phyloP scores from a whole-genome alignment of 2,329 filamentous ascomycete species.

The Sarocladium oryzae region DNA sequence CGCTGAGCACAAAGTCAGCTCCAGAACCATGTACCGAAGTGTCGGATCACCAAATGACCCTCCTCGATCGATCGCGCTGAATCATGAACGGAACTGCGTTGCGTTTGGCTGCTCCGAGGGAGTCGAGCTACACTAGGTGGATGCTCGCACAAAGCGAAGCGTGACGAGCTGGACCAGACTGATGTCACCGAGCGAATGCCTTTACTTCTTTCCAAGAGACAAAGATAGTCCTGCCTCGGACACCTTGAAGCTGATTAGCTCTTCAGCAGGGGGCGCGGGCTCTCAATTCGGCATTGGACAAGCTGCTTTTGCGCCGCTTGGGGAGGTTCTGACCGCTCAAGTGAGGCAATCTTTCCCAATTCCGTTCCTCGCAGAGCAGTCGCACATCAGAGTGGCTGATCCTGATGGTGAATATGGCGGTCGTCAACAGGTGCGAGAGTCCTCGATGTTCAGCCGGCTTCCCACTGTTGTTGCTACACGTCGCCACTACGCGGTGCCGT shows the following conservation, averaged over 20 bases:
- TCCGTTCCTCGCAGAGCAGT: background rate
- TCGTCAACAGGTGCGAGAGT: background rate
- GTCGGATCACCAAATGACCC: slow-evolving; percentile 56
- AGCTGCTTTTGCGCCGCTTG: too few species aligned
- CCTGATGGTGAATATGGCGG: background rate
- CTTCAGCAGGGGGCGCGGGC: too few species aligned
- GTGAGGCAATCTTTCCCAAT: background rate
- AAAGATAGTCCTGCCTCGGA: slow-evolving; percentile 34
- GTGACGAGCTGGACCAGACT: slow-evolving; percentile 50
- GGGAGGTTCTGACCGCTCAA: too few species aligned
- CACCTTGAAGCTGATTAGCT: background rate
- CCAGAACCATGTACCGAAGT: slow-evolving; percentile 31
- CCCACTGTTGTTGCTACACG: slow-evolving; percentile 55
- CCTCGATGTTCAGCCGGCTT: slow-evolving; percentile 44
- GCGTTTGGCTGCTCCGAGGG: slow-evolving; percentile 58
- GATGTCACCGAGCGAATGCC: slow-evolving; percentile 44
- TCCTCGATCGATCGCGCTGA: slow-evolving; percentile 59
- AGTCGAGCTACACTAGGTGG: slow-evolving; percentile 56
- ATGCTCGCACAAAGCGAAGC: slow-evolving; percentile 39
- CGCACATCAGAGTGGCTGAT: background rate
- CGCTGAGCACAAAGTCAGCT: slow-evolving; percentile 25
- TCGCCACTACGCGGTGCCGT: slow-evolving; percentile 56
- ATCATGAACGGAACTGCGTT: slow-evolving; percentile 56
- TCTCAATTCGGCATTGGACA: too few species aligned
- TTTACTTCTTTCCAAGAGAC: slow-evolving; percentile 54